Evolutionary conservation across 1,284 basidiomycete genomes (phyloP).

Genomic region (Austropuccinia psidii): DNA sequence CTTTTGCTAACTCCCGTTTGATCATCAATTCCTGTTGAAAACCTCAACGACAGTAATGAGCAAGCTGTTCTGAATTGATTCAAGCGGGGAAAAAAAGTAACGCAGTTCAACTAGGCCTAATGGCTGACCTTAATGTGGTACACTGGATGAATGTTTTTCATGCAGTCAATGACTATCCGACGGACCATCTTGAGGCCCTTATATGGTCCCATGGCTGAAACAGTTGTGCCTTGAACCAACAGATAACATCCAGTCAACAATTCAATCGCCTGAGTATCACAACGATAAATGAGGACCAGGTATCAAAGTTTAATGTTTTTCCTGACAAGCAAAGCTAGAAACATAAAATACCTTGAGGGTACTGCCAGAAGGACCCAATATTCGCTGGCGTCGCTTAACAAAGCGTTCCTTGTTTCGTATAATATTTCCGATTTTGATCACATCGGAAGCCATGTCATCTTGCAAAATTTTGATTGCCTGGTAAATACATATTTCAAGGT

Average conservation of each 20-base stretch:
- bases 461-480: slow-evolving; percentile 87
- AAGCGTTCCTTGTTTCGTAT: slow-evolving; percentile 96
- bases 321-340: neutral
- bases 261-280: slow-evolving; percentile 73
- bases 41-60: slow-evolving; percentile 7
- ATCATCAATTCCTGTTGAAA: slow-evolving; percentile 85
- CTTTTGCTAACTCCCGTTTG: slow-evolving; percentile 91
- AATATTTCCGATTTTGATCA: slow-evolving; percentile 93
- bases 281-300: neutral
- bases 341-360: slow-evolving; percentile 70
- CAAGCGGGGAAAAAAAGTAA: slow-evolving; percentile 30
- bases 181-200: slow-evolving; percentile 94
- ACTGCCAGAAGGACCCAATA: slow-evolving; percentile 92
- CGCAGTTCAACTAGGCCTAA: neutral
- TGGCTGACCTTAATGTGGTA: slow-evolving; percentile 84
- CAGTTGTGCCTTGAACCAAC: slow-evolving; percentile 94
- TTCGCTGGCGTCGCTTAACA: slow-evolving; percentile 89
- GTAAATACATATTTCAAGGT: neutral
- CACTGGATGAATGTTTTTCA: slow-evolving; percentile 99
- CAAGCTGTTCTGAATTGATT: too few species aligned
- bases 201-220: slow-evolving; percentile 93
- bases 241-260: slow-evolving; percentile 94
- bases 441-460: slow-evolving; percentile 85
- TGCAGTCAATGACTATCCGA: slow-evolving; percentile 90
- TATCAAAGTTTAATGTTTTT: neutral